These are phyloP conservation scores for Tolypocladium sp. DNA, from an alignment of 2,329 filamentous ascomycete genomes.

Conservation along the genomic window DNA sequence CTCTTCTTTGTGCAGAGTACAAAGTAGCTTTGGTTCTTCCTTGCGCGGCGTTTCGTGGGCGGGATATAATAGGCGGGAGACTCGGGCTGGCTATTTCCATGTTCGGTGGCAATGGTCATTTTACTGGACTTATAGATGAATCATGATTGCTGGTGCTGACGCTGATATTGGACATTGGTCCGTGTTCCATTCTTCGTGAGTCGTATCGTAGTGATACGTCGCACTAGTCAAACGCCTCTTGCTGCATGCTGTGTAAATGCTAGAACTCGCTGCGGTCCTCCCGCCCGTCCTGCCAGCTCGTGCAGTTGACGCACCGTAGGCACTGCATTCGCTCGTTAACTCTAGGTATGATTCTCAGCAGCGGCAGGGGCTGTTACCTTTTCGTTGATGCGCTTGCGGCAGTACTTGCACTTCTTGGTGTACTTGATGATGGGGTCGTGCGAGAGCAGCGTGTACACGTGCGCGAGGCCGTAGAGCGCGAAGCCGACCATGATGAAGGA, in stretches of 20 bases:
- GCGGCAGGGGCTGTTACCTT: constrained; percentile 35
- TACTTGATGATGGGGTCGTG: constrained; percentile 64
- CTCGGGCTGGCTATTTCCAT: not conserved
- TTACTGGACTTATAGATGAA: not conserved
- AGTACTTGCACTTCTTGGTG: constrained; percentile 60
- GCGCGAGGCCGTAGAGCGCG: constrained; percentile 55
- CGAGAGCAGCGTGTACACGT: constrained; percentile 50
- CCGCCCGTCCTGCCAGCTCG: constrained; percentile 41
- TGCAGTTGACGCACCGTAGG: constrained; percentile 37
- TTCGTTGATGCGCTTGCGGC: constrained; percentile 51
- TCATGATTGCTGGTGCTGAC: not conserved
- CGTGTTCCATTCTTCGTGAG: too few species aligned
- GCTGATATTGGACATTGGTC: not conserved
- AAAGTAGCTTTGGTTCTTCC: not conserved
- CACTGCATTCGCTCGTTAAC: constrained; percentile 18
- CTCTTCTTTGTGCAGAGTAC: not conserved
- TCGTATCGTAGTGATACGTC: not conserved
- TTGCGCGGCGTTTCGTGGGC: not conserved
- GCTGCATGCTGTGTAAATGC: not conserved
- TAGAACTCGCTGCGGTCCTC: constrained; percentile 23
- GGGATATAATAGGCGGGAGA: not conserved
- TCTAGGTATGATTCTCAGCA: not conserved
- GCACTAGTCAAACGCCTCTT: too few species aligned
- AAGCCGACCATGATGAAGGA: constrained; percentile 59
- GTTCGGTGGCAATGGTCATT: not conserved